Conservation (phyloP, 345 rosid genomes). For the Euphorbia tirucalli region DNA sequence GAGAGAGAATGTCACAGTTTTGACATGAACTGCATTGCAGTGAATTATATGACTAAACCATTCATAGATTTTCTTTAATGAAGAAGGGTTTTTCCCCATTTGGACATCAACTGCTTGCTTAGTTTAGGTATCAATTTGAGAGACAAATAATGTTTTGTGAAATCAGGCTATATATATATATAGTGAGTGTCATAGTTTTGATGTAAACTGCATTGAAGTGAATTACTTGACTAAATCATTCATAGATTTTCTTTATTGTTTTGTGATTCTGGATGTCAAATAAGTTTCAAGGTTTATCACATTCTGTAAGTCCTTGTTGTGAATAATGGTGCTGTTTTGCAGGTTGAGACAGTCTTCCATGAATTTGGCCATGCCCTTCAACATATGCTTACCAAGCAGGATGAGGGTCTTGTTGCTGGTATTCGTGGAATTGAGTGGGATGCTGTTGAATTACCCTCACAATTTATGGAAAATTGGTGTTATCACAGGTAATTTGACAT, state of each 20-base stretch:
- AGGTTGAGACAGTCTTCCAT: slow-evolving; percentile 96
- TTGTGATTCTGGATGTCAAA: neutral
- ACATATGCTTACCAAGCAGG: slow-evolving; percentile 89
- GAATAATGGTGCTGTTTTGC: slow-evolving; percentile 20
- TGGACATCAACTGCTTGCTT: neutral
- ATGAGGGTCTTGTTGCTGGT: slow-evolving; percentile 91
- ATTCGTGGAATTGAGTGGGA: slow-evolving; percentile 90
- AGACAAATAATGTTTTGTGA: neutral
- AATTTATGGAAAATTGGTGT: slow-evolving; percentile 99
- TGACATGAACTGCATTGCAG: neutral
- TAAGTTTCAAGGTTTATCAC: slow-evolving; percentile 8
- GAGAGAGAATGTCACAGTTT: no score
- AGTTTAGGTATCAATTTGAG: neutral
- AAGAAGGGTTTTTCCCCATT: neutral
- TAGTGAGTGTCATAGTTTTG: no score
- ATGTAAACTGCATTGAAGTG: no score
- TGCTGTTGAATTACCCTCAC: slow-evolving; percentile 92
- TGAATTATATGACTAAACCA: neutral
- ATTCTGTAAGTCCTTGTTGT: neutral
- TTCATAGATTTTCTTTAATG: neutral
- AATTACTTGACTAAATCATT: no score
- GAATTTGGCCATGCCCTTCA: slow-evolving; percentile 98
- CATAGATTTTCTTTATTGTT: no score
- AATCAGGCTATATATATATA: no score
- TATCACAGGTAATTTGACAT: slow-evolving; percentile 65